Conservation (phyloP, 2,329 filamentous ascomycete genomes). For the Monilinia fructigena region DNA sequence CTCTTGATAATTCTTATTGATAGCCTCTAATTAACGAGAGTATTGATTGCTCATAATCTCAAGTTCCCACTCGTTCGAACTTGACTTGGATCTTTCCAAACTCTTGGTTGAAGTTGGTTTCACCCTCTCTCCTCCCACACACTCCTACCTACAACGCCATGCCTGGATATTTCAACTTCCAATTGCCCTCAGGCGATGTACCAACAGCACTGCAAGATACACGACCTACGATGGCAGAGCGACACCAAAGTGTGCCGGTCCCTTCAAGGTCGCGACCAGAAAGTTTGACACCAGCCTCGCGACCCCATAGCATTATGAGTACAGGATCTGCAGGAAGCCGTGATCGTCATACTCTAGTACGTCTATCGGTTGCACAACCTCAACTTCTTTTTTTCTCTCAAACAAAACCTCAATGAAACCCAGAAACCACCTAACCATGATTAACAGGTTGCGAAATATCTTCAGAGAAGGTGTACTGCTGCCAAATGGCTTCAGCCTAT, state of each 20-base stretch:
- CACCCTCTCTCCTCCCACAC: no score
- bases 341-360: conserved; percentile 27
- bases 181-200: conserved; percentile 4
- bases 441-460: conserved; percentile 27
- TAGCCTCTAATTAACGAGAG: neutral
- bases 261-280: neutral
- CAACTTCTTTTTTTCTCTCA: neutral
- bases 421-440: neutral
- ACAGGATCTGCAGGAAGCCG: conserved; percentile 24
- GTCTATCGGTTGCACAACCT: conserved; percentile 7
- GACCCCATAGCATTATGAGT: conserved; percentile 26
- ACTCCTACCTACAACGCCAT: neutral
- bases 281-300: conserved; percentile 7
- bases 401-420: neutral
- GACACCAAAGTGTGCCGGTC: conserved; percentile 19
- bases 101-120: neutral
- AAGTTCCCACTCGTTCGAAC: neutral
- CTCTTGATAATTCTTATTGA: neutral
- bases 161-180: conserved; percentile 22
- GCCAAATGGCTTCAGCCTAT: conserved; percentile 27
- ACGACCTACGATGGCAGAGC: conserved; percentile 25
- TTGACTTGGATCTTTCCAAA: neutral
- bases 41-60: conserved; percentile 10
- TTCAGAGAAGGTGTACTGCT: conserved; percentile 26
- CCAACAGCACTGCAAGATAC: neutral